Percentiles rank a stretch among this genome's conserved stretches.
phyloP scores from a whole-genome alignment of 225 moss, liverwort and hornwort species.

The Physcomitrium patens region DNA sequence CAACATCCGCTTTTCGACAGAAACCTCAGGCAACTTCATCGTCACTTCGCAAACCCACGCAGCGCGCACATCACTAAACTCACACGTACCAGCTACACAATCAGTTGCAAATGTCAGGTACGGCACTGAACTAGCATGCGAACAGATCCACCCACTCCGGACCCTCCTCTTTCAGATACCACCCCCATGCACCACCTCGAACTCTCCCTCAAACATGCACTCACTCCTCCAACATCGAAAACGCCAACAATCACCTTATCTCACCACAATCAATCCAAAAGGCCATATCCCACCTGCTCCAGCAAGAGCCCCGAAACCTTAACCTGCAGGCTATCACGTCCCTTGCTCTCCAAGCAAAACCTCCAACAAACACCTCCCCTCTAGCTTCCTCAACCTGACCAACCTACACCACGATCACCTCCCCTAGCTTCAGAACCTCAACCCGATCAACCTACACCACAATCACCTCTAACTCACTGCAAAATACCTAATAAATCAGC shows the following conservation, averaged over 20 bases:
- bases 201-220: background rate
- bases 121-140: slow-evolving; percentile 34
- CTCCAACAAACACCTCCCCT: background rate
- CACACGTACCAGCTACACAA: background rate
- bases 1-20: background rate
- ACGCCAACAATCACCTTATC: too few species aligned
- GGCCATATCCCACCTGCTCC: too few species aligned
- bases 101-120: background rate
- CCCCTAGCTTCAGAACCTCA: slow-evolving; percentile 10
- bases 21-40: slow-evolving; percentile 5
- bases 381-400: background rate
- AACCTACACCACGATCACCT: background rate
- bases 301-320: too few species aligned
- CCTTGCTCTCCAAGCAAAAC: slow-evolving; percentile 4
- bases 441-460: background rate
- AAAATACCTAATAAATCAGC: too few species aligned
- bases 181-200: background rate
- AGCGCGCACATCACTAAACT: background rate
- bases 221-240: too few species aligned
- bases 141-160: slow-evolving; percentile 25
- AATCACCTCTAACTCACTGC: background rate
- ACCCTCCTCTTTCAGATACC: background rate
- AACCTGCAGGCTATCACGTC: too few species aligned
- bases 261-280: too few species aligned
- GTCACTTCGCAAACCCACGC: background rate